Base-by-base conservation (phyloP, 208 protist genomes). In the Trypanosoma caninum region DNA sequence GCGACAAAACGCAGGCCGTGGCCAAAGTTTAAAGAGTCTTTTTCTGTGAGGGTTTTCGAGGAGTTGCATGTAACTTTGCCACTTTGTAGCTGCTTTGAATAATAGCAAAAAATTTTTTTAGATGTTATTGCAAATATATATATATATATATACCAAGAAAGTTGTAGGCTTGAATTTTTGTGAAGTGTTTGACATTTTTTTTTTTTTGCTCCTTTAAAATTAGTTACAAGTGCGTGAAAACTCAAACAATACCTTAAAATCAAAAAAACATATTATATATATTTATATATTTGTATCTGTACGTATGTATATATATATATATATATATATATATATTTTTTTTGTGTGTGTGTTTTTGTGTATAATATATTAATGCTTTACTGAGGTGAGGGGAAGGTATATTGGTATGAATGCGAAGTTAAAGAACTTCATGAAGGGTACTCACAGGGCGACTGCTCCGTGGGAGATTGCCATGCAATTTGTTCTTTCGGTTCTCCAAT, bases 11-110 rank as follows among this genome's bases (percentile, higher is more conserved):
- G 73, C 23, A 87, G 14, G 14, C 83, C 76, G 80, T 23, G 54
- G 13, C 69, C 74, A 18, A 69, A 69, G 30, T 87, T 78, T 60
- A 41, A 23, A 3, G 76, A 87, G 7, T 65, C 51, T 20, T 81
- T 76, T 48, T 70, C 72, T 7, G 68, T 87, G 7, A 47, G 25
- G 34, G 55, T 47, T 25, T 42, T 41, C 14, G 50, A 61, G 0
- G 60, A 83, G 31, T 59, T 87, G 23, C 81, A 74, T 53, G 37
- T 54, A n/a, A 1, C 51, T 13, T 82, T 67, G 6, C 61, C 65
- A 1, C 47, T 80, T 1, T 86, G 80, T 63, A 34, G 28, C 13
- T 6, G 2, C 18, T 44, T 52, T 16, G 50, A 34, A 2, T 68
- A 16, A 48, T 38, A 13, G 7, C 34, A n/a, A n/a, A n/a, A n/a